These are phyloP conservation scores for Lineolata rhizophorae DNA, from an alignment of 495 filamentous ascomycete species.

Conservation along the genomic window DNA sequence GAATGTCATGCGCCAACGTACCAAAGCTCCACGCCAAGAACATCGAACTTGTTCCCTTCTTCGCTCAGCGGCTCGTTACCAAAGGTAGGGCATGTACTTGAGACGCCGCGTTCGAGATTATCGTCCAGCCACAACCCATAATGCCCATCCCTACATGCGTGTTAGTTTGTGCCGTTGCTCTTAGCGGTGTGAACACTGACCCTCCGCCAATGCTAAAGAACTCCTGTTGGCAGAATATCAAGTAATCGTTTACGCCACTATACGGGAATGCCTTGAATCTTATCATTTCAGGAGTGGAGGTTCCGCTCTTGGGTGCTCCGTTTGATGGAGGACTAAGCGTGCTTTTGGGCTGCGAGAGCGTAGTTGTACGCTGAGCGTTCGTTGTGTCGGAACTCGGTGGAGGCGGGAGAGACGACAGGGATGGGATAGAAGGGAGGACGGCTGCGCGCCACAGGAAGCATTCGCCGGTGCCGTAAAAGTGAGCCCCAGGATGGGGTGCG, in stretches of 20 bases:
- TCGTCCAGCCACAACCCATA: conserved; percentile 90
- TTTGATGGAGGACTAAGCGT: conserved; percentile 16
- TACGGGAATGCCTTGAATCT: conserved; percentile 96
- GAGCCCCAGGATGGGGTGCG: conserved; percentile 49
- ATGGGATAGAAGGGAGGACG: conserved; percentile 28
- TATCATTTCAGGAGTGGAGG: conserved; percentile 37
- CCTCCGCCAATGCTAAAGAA: conserved; percentile 74
- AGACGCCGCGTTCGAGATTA: conserved; percentile 68
- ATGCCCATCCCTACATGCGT: conserved; percentile 60
- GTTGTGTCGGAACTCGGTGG: conserved; percentile 58
- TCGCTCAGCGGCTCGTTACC: conserved; percentile 92
- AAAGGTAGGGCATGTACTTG: conserved; percentile 65
- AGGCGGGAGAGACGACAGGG: conserved; percentile 35
- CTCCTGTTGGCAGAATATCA: conserved; percentile 77
- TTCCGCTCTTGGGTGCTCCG: conserved; percentile 11
- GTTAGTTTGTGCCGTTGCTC: too few species aligned
- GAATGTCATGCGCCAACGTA: conserved; percentile 39
- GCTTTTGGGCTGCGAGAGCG: conserved; percentile 22
- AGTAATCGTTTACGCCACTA: conserved; percentile 86
- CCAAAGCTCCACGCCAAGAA: conserved; percentile 86
- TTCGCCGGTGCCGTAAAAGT: conserved; percentile 90
- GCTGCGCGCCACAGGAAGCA: conserved; percentile 93
- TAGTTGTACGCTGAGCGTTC: conserved; percentile 48
- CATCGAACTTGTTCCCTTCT: conserved; percentile 78
- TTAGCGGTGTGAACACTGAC: conserved; percentile 19